These are phyloP conservation scores for Colletotrichum lupini DNA, from an alignment of 2,329 filamentous ascomycete genomes.

Conservation along the genomic window DNA sequence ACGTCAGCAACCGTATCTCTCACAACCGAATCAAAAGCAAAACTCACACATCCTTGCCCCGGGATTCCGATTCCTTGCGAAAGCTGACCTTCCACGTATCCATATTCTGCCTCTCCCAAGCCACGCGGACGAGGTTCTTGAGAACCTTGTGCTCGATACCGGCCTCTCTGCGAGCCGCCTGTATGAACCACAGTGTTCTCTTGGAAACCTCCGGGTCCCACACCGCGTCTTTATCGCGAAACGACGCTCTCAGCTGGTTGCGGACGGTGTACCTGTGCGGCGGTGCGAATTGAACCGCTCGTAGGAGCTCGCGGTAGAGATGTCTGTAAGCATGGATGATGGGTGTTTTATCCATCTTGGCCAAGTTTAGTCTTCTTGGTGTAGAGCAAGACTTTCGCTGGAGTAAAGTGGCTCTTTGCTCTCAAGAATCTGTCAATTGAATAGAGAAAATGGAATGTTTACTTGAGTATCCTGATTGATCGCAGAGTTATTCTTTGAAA, in stretches of 20 bases:
- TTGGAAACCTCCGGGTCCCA: slow-evolving; percentile 65
- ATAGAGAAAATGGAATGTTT: not conserved
- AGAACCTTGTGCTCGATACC: slow-evolving; percentile 80
- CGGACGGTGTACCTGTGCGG: slow-evolving; percentile 73
- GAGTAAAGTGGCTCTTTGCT: not conserved
- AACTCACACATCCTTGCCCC: slow-evolving; percentile 37
- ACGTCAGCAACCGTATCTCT: not conserved
- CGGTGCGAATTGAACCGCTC: slow-evolving; percentile 76
- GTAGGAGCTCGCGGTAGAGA: slow-evolving; percentile 74
- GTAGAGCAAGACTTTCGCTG: not conserved
- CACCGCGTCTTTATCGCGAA: slow-evolving; percentile 58
- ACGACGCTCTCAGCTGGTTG: slow-evolving; percentile 69
- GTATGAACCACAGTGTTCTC: slow-evolving; percentile 77
- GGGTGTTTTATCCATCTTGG: not conserved
- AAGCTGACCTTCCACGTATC: slow-evolving; percentile 42
- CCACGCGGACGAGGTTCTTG: slow-evolving; percentile 70
- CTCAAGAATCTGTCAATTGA: not conserved
- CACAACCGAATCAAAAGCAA: too few species aligned
- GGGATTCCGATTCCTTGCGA: slow-evolving; percentile 1
- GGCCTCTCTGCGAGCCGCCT: slow-evolving; percentile 69
- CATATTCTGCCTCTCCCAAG: slow-evolving; percentile 44
- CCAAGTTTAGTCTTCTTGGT: not conserved
- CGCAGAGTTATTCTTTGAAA: not conserved
- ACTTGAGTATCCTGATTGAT: not conserved
- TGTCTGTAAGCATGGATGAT: slow-evolving; percentile 73